Conservation (phyloP, 345 rosid genomes). For the Eucalyptus microcorys region DNA sequence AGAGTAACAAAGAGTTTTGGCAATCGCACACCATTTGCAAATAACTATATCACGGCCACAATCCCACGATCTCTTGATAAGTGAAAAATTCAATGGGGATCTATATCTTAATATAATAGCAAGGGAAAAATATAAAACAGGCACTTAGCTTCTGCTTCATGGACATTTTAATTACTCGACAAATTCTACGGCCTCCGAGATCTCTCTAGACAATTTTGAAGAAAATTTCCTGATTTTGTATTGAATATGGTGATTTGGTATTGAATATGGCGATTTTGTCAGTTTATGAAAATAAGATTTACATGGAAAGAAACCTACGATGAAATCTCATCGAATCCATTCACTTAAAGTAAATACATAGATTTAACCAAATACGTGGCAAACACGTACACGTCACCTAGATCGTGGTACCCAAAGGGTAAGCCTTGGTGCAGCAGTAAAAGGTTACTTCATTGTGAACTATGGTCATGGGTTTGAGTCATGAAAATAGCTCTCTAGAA, state of each 20-base stretch:
- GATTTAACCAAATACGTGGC: not conserved
- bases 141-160: not conserved
- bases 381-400: not conserved
- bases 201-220: not conserved
- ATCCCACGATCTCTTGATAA: not conserved
- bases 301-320: not conserved
- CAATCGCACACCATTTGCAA: not conserved
- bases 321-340: not conserved
- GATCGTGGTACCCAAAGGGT: fast-evolving
- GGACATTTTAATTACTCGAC: not conserved
- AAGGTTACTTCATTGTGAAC: not conserved
- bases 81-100: not conserved
- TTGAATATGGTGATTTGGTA: not conserved
- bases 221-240: not conserved
- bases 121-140: not conserved
- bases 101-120: fast-evolving
- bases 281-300: not conserved
- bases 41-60: not conserved
- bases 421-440: too few relatives aligned
- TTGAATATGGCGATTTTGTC: not conserved
- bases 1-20: not conserved
- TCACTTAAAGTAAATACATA: not conserved
- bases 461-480: not conserved
- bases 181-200: fast-evolving
- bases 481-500: not conserved